A percentile compares a stretch with the other conserved stretches of the same genome.
phyloP scores from a whole-genome alignment of 495 filamentous ascomycete species.

The Aspergillus affinis region DNA sequence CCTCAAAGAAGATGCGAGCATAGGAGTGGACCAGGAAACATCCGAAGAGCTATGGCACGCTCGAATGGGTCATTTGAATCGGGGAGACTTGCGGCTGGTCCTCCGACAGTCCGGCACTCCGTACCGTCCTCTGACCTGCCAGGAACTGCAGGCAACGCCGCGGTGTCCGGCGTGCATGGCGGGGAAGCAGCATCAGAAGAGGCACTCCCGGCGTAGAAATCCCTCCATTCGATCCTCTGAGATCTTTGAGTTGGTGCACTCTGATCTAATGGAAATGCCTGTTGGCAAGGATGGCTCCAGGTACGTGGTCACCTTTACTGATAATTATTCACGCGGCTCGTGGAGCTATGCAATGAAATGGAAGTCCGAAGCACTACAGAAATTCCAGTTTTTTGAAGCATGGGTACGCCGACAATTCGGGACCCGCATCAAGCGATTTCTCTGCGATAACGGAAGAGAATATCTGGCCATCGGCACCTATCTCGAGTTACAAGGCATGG shows the following conservation, averaged over 20 bases:
- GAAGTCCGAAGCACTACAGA: constrained; percentile 2
- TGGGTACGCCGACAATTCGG: constrained; percentile 5
- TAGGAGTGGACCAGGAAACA: background rate
- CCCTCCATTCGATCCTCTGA: constrained; percentile 1
- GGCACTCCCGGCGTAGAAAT: background rate
- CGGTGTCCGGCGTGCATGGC: background rate
- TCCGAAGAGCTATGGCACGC: constrained; percentile 5
- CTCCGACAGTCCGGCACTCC: constrained; percentile 3
- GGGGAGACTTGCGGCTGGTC: constrained; percentile 4
- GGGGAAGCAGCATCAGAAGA: constrained; percentile 4
- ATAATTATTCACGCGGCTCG: constrained; percentile 6
- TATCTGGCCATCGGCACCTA: constrained; percentile 1
- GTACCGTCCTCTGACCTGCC: constrained; percentile 1
- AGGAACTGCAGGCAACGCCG: constrained; percentile 4
- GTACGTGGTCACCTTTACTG: constrained; percentile 6
- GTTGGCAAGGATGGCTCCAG: constrained; percentile 3
- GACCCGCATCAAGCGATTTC: constrained; percentile 1
- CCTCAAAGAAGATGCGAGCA: constrained; percentile 3
- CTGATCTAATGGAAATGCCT: constrained; percentile 2
- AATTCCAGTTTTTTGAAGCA: constrained; percentile 6
- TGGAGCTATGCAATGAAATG: constrained; percentile 8
- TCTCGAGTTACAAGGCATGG: background rate
- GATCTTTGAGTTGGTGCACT: constrained; percentile 3
- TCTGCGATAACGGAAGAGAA: constrained; percentile 4
- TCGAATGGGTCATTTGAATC: constrained; percentile 3